phyloP scores from a whole-genome alignment of 78 protist species.

The Isochrysis galbana region DNA sequence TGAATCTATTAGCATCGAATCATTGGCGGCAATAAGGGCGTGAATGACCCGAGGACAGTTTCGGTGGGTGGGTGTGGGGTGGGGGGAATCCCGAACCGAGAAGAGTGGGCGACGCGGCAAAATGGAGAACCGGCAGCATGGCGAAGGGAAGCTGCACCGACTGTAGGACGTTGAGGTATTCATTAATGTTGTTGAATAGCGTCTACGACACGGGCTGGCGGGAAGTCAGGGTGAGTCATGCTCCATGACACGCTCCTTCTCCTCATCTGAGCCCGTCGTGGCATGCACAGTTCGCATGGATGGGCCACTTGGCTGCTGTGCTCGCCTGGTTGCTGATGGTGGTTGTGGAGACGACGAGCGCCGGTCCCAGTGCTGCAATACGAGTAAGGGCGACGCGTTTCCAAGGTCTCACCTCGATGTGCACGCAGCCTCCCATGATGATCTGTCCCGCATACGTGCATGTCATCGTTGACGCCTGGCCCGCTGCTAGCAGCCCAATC shows the following conservation, averaged over 20 bases:
- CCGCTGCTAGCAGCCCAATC: constrained; percentile 77
- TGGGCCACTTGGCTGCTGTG: too few species aligned
- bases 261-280: too few species aligned
- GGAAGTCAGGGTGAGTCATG: neutral
- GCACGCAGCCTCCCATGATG: constrained; percentile 61
- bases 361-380: constrained; percentile 70
- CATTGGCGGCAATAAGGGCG: too few species aligned
- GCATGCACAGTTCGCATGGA: too few species aligned
- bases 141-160: constrained; percentile 33
- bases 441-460: constrained; percentile 85
- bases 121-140: neutral
- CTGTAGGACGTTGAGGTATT: constrained; percentile 6
- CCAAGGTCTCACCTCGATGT: constrained; percentile 68
- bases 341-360: neutral
- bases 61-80: too few species aligned
- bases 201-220: neutral
- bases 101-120: neutral
- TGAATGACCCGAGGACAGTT: too few species aligned
- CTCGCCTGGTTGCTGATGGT: neutral
- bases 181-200: neutral
- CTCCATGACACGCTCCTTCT: too few species aligned
- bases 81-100: too few species aligned
- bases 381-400: constrained; percentile 72
- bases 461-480: constrained; percentile 74
- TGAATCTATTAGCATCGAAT: too few species aligned